Evolutionary conservation across 2,329 filamentous ascomycete genomes (phyloP), one percentile per base, ranked within the genome.

Genomic region (Sporothrix schenckii): DNA sequence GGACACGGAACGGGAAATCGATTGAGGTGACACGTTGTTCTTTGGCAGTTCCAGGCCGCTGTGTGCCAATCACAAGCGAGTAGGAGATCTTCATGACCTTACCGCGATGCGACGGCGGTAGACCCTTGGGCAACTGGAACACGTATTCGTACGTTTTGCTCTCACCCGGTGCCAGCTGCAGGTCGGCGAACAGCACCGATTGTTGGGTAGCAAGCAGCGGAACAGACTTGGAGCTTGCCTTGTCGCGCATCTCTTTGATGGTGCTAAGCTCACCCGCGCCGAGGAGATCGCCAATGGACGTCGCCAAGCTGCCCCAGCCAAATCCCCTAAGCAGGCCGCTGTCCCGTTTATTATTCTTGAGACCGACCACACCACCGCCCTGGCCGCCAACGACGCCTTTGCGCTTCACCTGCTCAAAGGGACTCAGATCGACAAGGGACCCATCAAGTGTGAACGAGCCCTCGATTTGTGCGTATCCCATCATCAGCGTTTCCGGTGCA

Each of bases 401-500:
- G 71, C 94, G 88, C 79, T 99, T 99, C 52, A 98, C 94, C 76
- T 96, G 92, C 77, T 99, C 95, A 76, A 99, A 99, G 0, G 92
- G 92, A 0, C 89, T 89, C 52, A 96, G 89, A 76, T 96, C 94
- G 72, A 99, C 89, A 27, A 99, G 82, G 1, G 95, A 97, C 0
- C 93, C 93, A 77, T 99, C 95, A 7, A 99, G 82, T 0, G 89
- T 93, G 75, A 99, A 99, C 0, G 92, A 94, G 4, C 95, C 95
- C 79, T 93, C 92, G 2, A 98, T 88, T 76, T 99, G 95, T 2
- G 92, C 94, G 80, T 97, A 99, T 0, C 94, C 95, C 95, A 99
- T 99, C 89, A 99, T 96, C 69, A 99, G 82, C 1, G 91, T 90
- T 78, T 98, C 94, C 0, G 92, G 89, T 52, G 83, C 78, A 13